phyloP scores from a whole-genome alignment of 441 rosid species.

The Eutrema salsugineum region DNA sequence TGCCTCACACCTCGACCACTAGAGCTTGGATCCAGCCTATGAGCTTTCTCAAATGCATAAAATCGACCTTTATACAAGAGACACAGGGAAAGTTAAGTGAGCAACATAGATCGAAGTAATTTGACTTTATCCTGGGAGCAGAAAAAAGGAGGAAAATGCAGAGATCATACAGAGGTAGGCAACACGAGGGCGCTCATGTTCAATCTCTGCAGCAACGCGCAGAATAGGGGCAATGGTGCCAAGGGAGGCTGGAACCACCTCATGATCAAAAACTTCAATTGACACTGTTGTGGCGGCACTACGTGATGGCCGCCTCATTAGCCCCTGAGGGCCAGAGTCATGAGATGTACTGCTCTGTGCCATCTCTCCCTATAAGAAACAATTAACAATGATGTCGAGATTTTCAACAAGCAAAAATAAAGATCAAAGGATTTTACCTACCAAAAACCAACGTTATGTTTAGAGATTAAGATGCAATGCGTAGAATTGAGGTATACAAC shows the following conservation, averaged over 20 bases:
- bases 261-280: slow-evolving; percentile 90
- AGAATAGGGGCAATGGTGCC: slow-evolving; percentile 86
- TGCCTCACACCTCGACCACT: slow-evolving; percentile 79
- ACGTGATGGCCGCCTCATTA: slow-evolving; percentile 84
- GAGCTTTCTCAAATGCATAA: slow-evolving; percentile 83
- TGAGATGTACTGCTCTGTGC: slow-evolving; percentile 37
- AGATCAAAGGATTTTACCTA: background rate
- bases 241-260: slow-evolving; percentile 88
- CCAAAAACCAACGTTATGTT: background rate
- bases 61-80: slow-evolving; percentile 61
- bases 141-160: background rate
- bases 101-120: background rate
- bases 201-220: slow-evolving; percentile 88
- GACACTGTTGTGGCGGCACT: slow-evolving; percentile 87
- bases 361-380: slow-evolving; percentile 16
- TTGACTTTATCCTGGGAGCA: background rate
- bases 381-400: background rate
- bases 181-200: slow-evolving; percentile 93
- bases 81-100: background rate
- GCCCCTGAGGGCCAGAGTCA: slow-evolving; percentile 53
- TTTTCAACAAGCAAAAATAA: background rate
- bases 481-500: background rate
- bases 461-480: background rate
- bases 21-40: slow-evolving; percentile 62
- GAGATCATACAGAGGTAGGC: slow-evolving; percentile 75